These are phyloP conservation scores for Moringa oleifera DNA, from an alignment of 345 rosid species.

Conservation along the genomic window DNA sequence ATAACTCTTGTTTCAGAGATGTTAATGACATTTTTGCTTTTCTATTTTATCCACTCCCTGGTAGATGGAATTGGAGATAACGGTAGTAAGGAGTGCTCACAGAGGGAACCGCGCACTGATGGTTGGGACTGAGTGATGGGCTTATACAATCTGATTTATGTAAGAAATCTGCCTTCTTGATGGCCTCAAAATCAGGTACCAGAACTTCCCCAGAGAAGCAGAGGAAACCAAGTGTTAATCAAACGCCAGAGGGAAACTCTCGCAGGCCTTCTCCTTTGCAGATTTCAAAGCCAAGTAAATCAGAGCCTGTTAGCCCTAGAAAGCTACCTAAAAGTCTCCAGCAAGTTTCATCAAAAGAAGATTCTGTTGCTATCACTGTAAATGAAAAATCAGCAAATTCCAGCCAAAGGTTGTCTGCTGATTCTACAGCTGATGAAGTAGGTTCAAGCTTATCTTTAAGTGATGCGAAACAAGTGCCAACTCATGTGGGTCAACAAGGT, in stretches of 20 bases:
- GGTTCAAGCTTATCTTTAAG: slow-evolving; percentile 43
- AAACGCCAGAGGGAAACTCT: slow-evolving; percentile 29
- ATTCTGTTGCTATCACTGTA: slow-evolving; percentile 13
- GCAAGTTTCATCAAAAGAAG: slow-evolving; percentile 26
- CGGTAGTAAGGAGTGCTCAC: slow-evolving; percentile 14
- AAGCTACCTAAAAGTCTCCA: slow-evolving; percentile 16
- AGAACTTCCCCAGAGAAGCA: slow-evolving; percentile 37
- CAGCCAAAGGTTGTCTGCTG: slow-evolving; percentile 5
- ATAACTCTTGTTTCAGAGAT: too few relatives aligned
- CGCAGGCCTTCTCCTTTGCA: slow-evolving; percentile 19
- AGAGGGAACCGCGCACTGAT: slow-evolving; percentile 12
- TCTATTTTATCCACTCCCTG: neutral
- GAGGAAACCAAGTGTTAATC: slow-evolving; percentile 28
- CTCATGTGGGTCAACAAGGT: slow-evolving; percentile 13
- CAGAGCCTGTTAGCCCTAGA: slow-evolving; percentile 27
- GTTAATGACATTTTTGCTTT: too few relatives aligned
- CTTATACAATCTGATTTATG: slow-evolving; percentile 13
- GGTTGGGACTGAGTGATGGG: slow-evolving; percentile 31
- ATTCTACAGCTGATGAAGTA: slow-evolving; percentile 43
- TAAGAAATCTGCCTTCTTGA: slow-evolving; percentile 19
- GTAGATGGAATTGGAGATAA: slow-evolving; percentile 26
- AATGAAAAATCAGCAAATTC: slow-evolving; percentile 18
- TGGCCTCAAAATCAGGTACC: slow-evolving; percentile 53
- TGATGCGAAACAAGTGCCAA: slow-evolving; percentile 31
- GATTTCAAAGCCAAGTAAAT: slow-evolving; percentile 27